Base-by-base conservation (phyloP, 108 stramenopile species). In the Craspedostauros australis region DNA sequence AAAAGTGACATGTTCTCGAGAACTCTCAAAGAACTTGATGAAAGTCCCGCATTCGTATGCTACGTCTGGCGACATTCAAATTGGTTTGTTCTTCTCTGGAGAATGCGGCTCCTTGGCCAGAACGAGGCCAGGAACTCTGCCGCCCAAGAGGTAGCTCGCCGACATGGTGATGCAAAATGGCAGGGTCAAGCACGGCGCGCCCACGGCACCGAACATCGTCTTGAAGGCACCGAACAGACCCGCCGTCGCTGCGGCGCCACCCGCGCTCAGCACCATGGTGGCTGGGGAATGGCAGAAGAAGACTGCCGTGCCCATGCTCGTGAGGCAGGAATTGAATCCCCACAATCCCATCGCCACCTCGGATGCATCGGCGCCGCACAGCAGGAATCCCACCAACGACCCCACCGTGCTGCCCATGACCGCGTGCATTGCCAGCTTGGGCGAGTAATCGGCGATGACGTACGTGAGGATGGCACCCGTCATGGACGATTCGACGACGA, bases 81-180 rank as follows among this genome's bases (percentile, higher is more conserved):
- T 57, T 8, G 28, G 20, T 18, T 23, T 16, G 31, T 88, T 88
- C 50, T 74, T 81, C 47, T 88, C 86, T 1, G 86, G 86, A 23
- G 81, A 83, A 44, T 88, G 86, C 8, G 86, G 86, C 22, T 50
- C 44, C 39, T 53, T 71, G 7, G 86, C 79, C 36, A 84, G 57
- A 11, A 39, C 46, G 21, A 84, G 49, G 7, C 72, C 72, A 31
- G 73, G 73, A 15, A 84, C 47, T 28, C 76, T 75, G 6, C 66
- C 72, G 14, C 62, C 79, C 21, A 86, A 46, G 29, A 75, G 46
- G 57, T 83, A 89, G 33, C 76, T 81, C 11, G 62, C 81, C 5
- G 78, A 72, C 47, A 76, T 70, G 22, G 80, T 76, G 16, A 72
- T 51, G 47, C 88, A 90, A 51, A 90, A 90, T 3, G 88, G 88